Conservation (phyloP, 2,329 filamentous ascomycete genomes). For the Dactylellina leptospora region DNA sequence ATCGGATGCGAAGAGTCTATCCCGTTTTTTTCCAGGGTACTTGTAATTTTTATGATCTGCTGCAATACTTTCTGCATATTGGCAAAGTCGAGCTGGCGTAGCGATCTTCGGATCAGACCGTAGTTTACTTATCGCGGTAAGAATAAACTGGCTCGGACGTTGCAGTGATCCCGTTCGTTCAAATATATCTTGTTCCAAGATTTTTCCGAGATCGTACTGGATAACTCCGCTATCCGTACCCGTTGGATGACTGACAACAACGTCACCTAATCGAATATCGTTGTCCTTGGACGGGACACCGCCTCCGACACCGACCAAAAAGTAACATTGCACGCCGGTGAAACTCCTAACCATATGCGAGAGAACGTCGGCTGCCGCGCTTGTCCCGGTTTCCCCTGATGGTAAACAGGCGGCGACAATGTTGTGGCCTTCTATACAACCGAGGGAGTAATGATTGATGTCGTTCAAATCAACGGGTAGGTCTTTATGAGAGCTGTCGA, state of each 20-base stretch:
- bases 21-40: slow-evolving; percentile 9
- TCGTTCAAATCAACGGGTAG: background rate
- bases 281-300: slow-evolving; percentile 1
- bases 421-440: slow-evolving; percentile 21
- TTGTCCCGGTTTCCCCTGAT: slow-evolving; percentile 19
- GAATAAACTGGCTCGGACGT: background rate
- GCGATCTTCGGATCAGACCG: background rate
- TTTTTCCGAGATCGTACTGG: slow-evolving; percentile 17
- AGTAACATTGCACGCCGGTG: background rate
- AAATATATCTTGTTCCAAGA: background rate
- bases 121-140: slow-evolving; percentile 15
- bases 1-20: background rate
- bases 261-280: slow-evolving; percentile 20
- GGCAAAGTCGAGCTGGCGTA: slow-evolving; percentile 1
- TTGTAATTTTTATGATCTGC: background rate
- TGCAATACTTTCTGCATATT: slow-evolving; percentile 13
- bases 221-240: background rate
- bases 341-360: slow-evolving; percentile 28
- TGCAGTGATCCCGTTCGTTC: slow-evolving; percentile 6
- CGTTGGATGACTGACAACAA: slow-evolving; percentile 5
- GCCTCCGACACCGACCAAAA: slow-evolving; percentile 15
- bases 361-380: slow-evolving; percentile 3
- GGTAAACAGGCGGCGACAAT: slow-evolving; percentile 28
- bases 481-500: slow-evolving; percentile 4
- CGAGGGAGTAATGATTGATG: slow-evolving; percentile 24